A percentile compares a stretch with the other conserved stretches of the same genome.
Evolutionary conservation across 2,329 filamentous ascomycete species (phyloP).

Genomic region (Hypoxylon rubiginosum): DNA sequence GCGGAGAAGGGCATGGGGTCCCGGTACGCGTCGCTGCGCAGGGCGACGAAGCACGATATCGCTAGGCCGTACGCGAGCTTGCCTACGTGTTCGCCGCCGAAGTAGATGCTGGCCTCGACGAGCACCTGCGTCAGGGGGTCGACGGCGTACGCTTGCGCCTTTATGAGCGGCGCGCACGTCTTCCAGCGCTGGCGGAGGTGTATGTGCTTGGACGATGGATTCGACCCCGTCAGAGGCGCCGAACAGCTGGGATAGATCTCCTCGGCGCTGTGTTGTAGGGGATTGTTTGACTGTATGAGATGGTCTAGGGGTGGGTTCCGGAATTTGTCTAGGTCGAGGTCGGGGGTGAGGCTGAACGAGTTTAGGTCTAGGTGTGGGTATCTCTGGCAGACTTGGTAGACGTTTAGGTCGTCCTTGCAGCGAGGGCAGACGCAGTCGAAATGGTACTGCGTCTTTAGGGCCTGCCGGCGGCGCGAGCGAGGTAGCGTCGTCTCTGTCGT

Average conservation of each 20-base stretch:
- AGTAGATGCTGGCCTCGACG: constrained; percentile 61
- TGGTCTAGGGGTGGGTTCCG: constrained; percentile 51
- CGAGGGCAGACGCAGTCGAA: constrained; percentile 66
- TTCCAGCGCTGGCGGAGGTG: constrained; percentile 55
- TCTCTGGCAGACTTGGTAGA: constrained; percentile 64
- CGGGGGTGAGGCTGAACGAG: constrained; percentile 59
- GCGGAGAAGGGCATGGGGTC: constrained; percentile 65
- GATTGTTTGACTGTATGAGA: constrained; percentile 46
- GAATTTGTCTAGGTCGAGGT: constrained; percentile 53
- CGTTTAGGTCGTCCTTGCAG: constrained; percentile 64
- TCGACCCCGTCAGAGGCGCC: constrained; percentile 26
- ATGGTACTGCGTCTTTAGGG: constrained; percentile 62
- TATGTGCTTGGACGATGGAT: constrained; percentile 29
- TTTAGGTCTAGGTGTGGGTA: constrained; percentile 61
- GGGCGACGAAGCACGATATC: constrained; percentile 62
- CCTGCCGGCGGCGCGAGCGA: constrained; percentile 57
- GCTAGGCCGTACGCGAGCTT: constrained; percentile 61
- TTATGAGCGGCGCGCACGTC: constrained; percentile 55
- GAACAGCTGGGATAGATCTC: constrained; percentile 52
- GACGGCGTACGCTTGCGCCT: constrained; percentile 60
- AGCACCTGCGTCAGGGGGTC: constrained; percentile 63
- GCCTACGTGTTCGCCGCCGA: constrained; percentile 57
- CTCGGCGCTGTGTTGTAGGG: constrained; percentile 44
- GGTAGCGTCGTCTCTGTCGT: constrained; percentile 63
- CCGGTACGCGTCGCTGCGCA: constrained; percentile 64